Evolutionary conservation across 139 green algal genomes (phyloP).

Genomic region (Coelastrella sp.): DNA sequence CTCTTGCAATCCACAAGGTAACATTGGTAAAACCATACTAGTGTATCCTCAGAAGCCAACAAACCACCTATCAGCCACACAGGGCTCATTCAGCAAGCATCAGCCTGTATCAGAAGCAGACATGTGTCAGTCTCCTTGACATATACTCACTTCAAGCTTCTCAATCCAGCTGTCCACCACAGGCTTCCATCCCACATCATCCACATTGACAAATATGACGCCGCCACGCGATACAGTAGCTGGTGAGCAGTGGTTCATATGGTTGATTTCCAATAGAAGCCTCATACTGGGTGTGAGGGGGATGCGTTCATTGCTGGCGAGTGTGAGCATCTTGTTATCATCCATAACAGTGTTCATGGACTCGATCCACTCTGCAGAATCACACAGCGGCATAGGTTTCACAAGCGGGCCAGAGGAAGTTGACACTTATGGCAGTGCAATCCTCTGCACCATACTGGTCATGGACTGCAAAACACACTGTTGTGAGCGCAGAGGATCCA

Average conservation of each 20-base stretch:
- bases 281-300: constrained; percentile 89
- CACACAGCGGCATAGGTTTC: too few relatives aligned
- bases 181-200: constrained; percentile 91
- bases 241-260: constrained; percentile 91
- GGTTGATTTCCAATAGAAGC: constrained; percentile 88
- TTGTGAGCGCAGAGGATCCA: too few relatives aligned
- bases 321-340: constrained; percentile 87
- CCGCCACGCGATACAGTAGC: constrained; percentile 93
- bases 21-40: too few relatives aligned
- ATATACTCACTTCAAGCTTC: constrained; percentile 67
- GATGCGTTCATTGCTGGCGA: constrained; percentile 95
- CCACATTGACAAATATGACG: constrained; percentile 92
- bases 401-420: neutral
- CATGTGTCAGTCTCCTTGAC: too few relatives aligned
- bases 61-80: too few relatives aligned
- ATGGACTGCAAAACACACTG: too few relatives aligned
- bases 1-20: too few relatives aligned
- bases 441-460: too few relatives aligned
- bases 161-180: constrained; percentile 88
- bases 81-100: too few relatives aligned
- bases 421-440: too few relatives aligned
- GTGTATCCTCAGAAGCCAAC: too few relatives aligned
- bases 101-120: too few relatives aligned
- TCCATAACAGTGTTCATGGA: constrained; percentile 94
- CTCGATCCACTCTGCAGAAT: constrained; percentile 84